These are phyloP conservation scores for Coniochaeta hoffmannii DNA, from an alignment of 2,329 filamentous ascomycete species.

Conservation along the genomic window DNA sequence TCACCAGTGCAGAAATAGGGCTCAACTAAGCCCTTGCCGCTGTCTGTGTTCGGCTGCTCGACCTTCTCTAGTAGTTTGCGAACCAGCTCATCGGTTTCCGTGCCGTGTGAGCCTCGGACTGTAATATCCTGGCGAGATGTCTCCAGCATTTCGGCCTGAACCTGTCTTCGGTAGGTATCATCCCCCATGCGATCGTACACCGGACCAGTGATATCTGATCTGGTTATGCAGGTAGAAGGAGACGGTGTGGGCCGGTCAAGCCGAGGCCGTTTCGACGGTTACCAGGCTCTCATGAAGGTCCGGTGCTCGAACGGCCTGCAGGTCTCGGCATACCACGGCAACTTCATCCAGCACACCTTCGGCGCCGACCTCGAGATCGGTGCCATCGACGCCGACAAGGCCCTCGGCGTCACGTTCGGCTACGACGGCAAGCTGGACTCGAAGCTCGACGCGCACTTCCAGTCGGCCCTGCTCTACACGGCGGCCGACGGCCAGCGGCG, in stretches of 20 bases:
- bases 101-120: slow-evolving; percentile 3
- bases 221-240: slow-evolving; percentile 1
- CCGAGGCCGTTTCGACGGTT: slow-evolving; percentile 3
- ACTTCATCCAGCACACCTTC: slow-evolving; percentile 93
- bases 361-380: slow-evolving; percentile 93
- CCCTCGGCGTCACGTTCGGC: slow-evolving; percentile 81
- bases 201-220: slow-evolving; percentile 2
- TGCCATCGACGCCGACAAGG: slow-evolving; percentile 87
- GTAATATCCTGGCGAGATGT: slow-evolving; percentile 3
- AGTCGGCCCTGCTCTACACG: slow-evolving; percentile 90
- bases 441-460: slow-evolving; percentile 96
- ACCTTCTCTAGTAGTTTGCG: not conserved
- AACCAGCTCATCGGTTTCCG: not conserved
- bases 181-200: slow-evolving; percentile 4
- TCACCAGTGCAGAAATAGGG: slow-evolving; percentile 9
- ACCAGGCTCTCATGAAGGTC: slow-evolving; percentile 92
- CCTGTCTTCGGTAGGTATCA: slow-evolving; percentile 5
- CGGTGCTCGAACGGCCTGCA: slow-evolving; percentile 95
- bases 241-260: slow-evolving; percentile 1
- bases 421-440: slow-evolving; percentile 97
- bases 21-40: slow-evolving; percentile 2
- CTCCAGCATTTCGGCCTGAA: slow-evolving; percentile 2
- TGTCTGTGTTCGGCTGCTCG: not conserved
- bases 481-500: slow-evolving; percentile 82
- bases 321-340: slow-evolving; percentile 88